phyloP scores from a whole-genome alignment of 768 basidiomycete species.

The Tephrocybe sp. region DNA sequence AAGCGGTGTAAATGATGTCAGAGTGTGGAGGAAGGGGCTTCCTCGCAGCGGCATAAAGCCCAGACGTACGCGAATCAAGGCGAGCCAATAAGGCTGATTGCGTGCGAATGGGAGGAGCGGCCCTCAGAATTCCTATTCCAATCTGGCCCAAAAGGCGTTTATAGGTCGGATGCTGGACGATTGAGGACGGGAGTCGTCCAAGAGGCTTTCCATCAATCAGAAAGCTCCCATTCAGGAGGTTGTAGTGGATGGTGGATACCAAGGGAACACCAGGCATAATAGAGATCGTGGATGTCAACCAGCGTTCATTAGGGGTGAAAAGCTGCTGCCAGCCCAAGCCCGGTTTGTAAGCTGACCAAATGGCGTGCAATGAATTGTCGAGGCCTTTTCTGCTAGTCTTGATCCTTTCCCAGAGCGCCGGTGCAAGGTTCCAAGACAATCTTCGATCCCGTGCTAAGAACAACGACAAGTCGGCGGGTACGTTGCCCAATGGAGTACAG shows the following conservation, averaged over 20 bases:
- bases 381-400: slow-evolving; percentile 3
- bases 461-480: slow-evolving; percentile 9
- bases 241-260: slow-evolving; percentile 31
- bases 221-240: slow-evolving; percentile 39
- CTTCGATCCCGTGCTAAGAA: slow-evolving; percentile 30
- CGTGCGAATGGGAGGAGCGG: no score
- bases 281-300: slow-evolving; percentile 22
- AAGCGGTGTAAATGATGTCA: neutral
- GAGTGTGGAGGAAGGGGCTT: neutral
- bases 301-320: slow-evolving; percentile 21
- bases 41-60: neutral
- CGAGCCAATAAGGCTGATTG: neutral
- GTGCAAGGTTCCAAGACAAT: slow-evolving; percentile 24
- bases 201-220: slow-evolving; percentile 42
- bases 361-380: slow-evolving; percentile 11
- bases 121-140: no score
- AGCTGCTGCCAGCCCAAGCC: slow-evolving; percentile 21
- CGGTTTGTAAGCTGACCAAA: slow-evolving; percentile 18
- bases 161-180: slow-evolving; percentile 33
- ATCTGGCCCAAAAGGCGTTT: slow-evolving; percentile 34
- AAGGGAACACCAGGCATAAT: neutral
- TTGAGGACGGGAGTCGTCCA: slow-evolving; percentile 34
- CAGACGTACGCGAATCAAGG: slow-evolving; percentile 1
- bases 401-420: slow-evolving; percentile 5
- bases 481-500: slow-evolving; percentile 15